A percentile compares a stretch with the other conserved stretches of the same genome.
phyloP scores from a whole-genome alignment of 73 alveolate species.

The Stentor coeruleus region DNA sequence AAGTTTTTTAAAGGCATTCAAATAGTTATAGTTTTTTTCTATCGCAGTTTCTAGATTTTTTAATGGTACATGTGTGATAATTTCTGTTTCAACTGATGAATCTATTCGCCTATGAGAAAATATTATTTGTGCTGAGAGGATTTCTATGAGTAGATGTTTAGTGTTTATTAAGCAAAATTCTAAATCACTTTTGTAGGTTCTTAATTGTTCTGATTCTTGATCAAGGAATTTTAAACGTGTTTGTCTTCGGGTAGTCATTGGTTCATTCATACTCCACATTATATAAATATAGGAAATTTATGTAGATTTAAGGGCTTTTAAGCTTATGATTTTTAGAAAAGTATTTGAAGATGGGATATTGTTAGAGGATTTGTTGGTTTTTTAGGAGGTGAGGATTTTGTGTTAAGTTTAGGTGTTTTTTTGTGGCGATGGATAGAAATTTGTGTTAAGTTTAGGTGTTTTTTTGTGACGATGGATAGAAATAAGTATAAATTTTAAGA shows the following conservation, averaged over 20 bases:
- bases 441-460: not conserved
- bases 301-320: not conserved
- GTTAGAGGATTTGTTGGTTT: not conserved
- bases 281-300: not conserved
- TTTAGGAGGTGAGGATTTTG: not conserved
- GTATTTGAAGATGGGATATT: not conserved
- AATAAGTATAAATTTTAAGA: not conserved
- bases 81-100: constrained; percentile 9
- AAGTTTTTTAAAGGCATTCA: not conserved
- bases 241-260: constrained; percentile 10
- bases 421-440: not conserved
- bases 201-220: constrained; percentile 16
- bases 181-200: constrained; percentile 7
- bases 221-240: constrained; percentile 11
- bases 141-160: not conserved
- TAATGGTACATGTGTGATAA: not conserved
- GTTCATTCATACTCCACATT: not conserved
- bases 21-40: not conserved
- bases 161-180: constrained; percentile 18
- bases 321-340: not conserved
- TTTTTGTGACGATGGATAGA: not conserved
- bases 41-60: not conserved
- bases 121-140: not conserved
- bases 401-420: not conserved
- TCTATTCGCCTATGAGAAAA: not conserved